These are phyloP conservation scores for Anthoceros angustus DNA, from an alignment of 225 moss, liverwort and hornwort genomes.

Conservation along the genomic window DNA sequence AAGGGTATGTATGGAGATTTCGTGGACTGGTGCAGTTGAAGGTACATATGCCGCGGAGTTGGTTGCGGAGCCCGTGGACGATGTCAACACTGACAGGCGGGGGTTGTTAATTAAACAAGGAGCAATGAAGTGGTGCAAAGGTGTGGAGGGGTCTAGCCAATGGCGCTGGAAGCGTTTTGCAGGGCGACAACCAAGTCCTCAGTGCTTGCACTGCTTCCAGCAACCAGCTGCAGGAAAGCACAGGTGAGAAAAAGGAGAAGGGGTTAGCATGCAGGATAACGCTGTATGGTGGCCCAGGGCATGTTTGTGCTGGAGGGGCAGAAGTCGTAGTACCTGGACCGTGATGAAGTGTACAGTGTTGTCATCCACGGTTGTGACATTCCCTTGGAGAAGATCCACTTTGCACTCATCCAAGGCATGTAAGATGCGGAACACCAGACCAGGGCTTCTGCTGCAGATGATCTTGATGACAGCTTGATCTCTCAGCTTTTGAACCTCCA, in stretches of 20 bases:
- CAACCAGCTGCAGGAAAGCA: constrained; percentile 35
- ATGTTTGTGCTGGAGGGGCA: background rate
- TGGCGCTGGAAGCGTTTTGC: constrained; percentile 31
- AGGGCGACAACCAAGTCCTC: constrained; percentile 59
- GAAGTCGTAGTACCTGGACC: constrained; percentile 36
- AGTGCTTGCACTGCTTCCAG: constrained; percentile 32
- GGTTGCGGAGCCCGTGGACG: too few relatives aligned
- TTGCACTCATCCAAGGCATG: constrained; percentile 79
- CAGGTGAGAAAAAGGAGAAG: background rate
- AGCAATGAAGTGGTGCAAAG: too few relatives aligned
- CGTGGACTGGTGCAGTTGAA: too few relatives aligned
- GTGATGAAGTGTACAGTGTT: constrained; percentile 82
- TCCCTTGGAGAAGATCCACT: constrained; percentile 73
- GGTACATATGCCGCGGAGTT: too few relatives aligned
- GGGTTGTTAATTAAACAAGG: too few relatives aligned
- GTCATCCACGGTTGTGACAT: constrained; percentile 56
- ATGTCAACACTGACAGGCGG: too few relatives aligned
- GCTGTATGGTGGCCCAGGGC: background rate
- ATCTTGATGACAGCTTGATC: constrained; percentile 86
- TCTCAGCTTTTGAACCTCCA: constrained; percentile 71
- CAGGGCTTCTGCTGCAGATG: constrained; percentile 38
- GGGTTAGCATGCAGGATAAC: background rate
- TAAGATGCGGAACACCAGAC: constrained; percentile 63
- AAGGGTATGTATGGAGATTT: too few relatives aligned
- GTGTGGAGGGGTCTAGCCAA: too few relatives aligned